phyloP scores from a whole-genome alignment of 2,329 filamentous ascomycete genomes.

The Emericellopsis atlantica region DNA sequence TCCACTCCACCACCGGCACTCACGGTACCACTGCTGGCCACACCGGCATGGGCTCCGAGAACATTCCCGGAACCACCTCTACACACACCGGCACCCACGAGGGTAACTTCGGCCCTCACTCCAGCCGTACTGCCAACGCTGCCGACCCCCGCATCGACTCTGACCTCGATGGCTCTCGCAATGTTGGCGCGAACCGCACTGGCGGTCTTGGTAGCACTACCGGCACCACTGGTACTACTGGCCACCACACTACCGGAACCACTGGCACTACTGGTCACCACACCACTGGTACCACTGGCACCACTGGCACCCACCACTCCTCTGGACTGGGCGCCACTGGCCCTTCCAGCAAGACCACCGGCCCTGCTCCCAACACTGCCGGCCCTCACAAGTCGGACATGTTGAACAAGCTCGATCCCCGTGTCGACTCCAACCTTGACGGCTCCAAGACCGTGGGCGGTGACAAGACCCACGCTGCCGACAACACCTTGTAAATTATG shows the following conservation, averaged over 20 bases:
- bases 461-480: conserved; percentile 28
- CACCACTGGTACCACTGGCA: conserved; percentile 4
- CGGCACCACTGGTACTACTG: conserved; percentile 16
- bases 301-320: conserved; percentile 5
- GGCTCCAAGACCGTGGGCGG: conserved; percentile 40
- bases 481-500: conserved; percentile 19
- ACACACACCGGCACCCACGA: conserved; percentile 13
- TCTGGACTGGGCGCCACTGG: conserved; percentile 12
- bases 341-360: conserved; percentile 20
- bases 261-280: conserved; percentile 16
- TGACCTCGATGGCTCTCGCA: conserved; percentile 27
- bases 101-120: conserved; percentile 26
- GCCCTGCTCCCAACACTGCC: conserved; percentile 36
- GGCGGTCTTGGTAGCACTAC: conserved; percentile 14
- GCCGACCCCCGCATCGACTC: conserved; percentile 38
- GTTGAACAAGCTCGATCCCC: conserved; percentile 6
- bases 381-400: conserved; percentile 4
- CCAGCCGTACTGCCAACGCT: conserved; percentile 29
- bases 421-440: conserved; percentile 27
- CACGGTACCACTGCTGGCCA: conserved; percentile 8
- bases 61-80: conserved; percentile 1
- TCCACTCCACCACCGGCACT: conserved; percentile 10
- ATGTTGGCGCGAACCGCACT: conserved; percentile 13
- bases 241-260: conserved; percentile 11
- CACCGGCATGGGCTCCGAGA: neutral